These are phyloP conservation scores for Solanum bulbocastanum DNA, from an alignment of 257 asterid species.

Conservation along the genomic window DNA sequence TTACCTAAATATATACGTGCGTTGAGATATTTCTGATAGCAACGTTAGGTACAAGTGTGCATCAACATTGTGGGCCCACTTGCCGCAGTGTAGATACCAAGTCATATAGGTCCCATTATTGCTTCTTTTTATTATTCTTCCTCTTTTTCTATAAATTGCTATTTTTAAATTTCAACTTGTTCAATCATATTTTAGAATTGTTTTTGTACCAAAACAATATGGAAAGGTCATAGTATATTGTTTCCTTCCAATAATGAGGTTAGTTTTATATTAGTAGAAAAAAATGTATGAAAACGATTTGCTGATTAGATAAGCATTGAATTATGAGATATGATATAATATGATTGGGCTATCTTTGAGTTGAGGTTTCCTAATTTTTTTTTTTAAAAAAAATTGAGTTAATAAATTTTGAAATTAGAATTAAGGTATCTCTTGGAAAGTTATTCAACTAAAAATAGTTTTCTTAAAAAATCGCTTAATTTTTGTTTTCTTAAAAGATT, in stretches of 20 bases:
- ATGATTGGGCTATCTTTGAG: not conserved
- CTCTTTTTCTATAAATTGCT: not conserved
- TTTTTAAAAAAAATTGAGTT: too few species aligned
- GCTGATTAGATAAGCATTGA: not conserved
- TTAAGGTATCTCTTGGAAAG: not conserved
- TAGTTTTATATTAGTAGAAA: not conserved
- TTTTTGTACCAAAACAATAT: not conserved
- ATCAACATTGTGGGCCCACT: slow-evolving; percentile 6
- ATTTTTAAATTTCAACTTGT: not conserved
- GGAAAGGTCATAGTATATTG: not conserved
- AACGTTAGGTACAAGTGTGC: not conserved
- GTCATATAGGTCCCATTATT: slow-evolving; percentile 11
- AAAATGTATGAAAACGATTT: not conserved
- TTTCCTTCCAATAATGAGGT: not conserved
- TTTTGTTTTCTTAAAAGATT: too few species aligned
- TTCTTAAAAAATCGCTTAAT: too few species aligned
- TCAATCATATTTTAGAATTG: not conserved
- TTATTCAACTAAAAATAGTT: too few species aligned
- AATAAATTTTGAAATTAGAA: too few species aligned
- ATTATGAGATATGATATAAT: not conserved
- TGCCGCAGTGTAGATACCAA: slow-evolving; percentile 5
- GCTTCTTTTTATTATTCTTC: not conserved
- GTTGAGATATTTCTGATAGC: not conserved
- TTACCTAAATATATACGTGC: too few species aligned
- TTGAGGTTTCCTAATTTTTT: too few species aligned